Evolutionary conservation across 441 rosid species (phyloP).

Genomic region (Aquilaria agallochum): DNA sequence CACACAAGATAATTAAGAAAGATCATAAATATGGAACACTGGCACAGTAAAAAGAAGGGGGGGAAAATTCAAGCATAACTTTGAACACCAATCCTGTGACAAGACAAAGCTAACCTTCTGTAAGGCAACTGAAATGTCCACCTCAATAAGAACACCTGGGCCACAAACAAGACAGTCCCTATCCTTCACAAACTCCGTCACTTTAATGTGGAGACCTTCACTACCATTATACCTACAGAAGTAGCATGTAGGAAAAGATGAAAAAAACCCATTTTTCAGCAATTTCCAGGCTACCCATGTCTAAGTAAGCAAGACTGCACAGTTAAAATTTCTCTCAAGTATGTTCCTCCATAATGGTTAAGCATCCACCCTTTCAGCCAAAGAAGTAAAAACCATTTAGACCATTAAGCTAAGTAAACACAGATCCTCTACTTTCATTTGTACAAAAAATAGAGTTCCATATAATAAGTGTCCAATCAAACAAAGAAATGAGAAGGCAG

Average conservation of each 20-base stretch:
- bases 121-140: constrained; percentile 64
- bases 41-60: not conserved
- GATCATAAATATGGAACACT: not conserved
- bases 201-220: constrained; percentile 87
- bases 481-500: too few species aligned
- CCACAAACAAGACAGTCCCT: constrained; percentile 92
- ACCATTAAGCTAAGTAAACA: too few species aligned
- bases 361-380: too few species aligned
- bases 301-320: too few species aligned
- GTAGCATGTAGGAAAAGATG: not conserved
- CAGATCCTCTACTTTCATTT: too few species aligned
- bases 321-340: too few species aligned
- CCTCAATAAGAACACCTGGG: constrained; percentile 82
- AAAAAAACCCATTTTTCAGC: not conserved
- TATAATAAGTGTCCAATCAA: too few species aligned
- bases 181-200: constrained; percentile 72
- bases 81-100: constrained; percentile 1
- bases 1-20: constrained; percentile 3
- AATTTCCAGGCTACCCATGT: too few species aligned
- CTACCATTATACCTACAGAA: constrained; percentile 65
- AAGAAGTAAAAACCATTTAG: too few species aligned
- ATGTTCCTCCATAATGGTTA: too few species aligned
- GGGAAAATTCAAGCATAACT: not conserved
- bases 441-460: too few species aligned
- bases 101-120: constrained; percentile 53